Base-by-base conservation (phyloP, 2,329 filamentous ascomycete genomes). In the Teratosphaeria gauchensis region DNA sequence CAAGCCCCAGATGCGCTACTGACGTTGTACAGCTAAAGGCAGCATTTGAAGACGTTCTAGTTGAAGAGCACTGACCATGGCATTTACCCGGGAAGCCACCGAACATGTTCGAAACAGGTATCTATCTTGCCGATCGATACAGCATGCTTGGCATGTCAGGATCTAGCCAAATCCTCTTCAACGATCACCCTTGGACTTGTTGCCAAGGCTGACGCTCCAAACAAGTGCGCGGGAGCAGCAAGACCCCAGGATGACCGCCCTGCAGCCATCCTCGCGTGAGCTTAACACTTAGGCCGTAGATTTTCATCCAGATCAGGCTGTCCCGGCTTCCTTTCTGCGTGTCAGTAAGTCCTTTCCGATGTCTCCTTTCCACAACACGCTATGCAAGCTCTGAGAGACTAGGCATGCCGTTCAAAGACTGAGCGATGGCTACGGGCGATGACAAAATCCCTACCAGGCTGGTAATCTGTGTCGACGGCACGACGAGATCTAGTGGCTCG, bases 391-490 rank as follows among this genome's bases (percentile, higher is more conserved):
- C n/a, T 16, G 19, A 16, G n/a, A 19, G 16, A 12, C 42, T 19
- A 48, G 16, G n/a, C 16, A 2, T 8, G n/a, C 19, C 7, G 16
- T 48, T 8, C n/a, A 19, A n/a, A 48, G 4, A n/a, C n/a, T 8
- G 16, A 19, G 52, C 52, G n/a, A 53, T 53, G 52, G 14, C 52
- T 12, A 19, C 52, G 24, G 14, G 16, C 28, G 16, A 31, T n/a
- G 16, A 33, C 7, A 31, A 16, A 4, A 1, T 59, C 9, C 61
- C 62, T 16, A 65, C 55, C 8, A 53, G 65, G 56, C 58, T 66
- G 53, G 57, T 67, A 30, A 54, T 67, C 14, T 67, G 65, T 46
- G 62, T 66, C 12, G 65, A 67, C 51, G 65, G 64, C 6, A 59
- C 60, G 16, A 55, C 54, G 28, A 61, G 59, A 48, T 59, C 38